phyloP scores from a whole-genome alignment of 176 grass and related monocot genomes.

The Eragrostis curvula region DNA sequence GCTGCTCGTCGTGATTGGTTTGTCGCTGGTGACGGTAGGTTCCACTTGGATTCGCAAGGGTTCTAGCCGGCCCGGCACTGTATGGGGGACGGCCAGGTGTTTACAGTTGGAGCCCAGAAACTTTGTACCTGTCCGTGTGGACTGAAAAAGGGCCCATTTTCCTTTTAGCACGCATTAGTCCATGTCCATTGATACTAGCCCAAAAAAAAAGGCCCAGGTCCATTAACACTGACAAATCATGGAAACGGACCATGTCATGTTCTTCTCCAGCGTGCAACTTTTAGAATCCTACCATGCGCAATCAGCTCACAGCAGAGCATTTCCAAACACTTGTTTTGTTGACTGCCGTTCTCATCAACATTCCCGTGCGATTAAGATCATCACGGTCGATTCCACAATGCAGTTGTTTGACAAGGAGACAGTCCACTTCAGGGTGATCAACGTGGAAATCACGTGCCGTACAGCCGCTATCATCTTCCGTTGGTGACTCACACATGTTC shows the following conservation, averaged over 20 bases:
- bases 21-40: not conserved
- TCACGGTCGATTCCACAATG: too few relatives aligned
- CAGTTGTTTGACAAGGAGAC: too few relatives aligned
- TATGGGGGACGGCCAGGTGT: not conserved
- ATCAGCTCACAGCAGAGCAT: too few relatives aligned
- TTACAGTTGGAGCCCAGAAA: not conserved
- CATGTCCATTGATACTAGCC: not conserved
- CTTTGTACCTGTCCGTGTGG: not conserved
- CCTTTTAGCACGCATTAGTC: not conserved
- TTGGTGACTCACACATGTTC: too few relatives aligned
- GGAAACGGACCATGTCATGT: not conserved
- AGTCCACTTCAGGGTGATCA: too few relatives aligned
- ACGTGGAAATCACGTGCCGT: too few relatives aligned
- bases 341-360: too few relatives aligned
- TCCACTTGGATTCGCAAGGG: slow-evolving; percentile 27
- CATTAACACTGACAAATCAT: not conserved
- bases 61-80: not conserved
- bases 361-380: too few relatives aligned
- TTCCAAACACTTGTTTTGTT: too few relatives aligned
- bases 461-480: too few relatives aligned
- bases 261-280: not conserved
- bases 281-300: too few relatives aligned
- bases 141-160: not conserved
- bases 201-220: too few relatives aligned
- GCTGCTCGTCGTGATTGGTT: not conserved